phyloP scores from a whole-genome alignment of 257 asterid species.

The Ajuga chamaepitys region DNA sequence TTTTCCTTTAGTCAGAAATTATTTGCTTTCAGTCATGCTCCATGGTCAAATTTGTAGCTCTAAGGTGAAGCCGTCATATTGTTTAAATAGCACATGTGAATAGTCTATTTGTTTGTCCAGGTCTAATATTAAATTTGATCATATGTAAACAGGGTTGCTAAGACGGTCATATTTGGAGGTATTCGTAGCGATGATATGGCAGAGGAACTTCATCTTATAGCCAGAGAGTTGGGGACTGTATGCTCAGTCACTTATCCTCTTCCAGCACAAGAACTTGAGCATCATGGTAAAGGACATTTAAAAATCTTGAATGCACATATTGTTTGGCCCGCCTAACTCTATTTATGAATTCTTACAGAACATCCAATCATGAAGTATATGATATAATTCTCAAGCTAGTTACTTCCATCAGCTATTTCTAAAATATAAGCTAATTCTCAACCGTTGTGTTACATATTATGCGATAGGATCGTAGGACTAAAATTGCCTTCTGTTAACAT shows the following conservation, averaged over 20 bases:
- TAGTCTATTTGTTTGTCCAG: not conserved
- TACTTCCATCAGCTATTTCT: not conserved
- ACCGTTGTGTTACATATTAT: not conserved
- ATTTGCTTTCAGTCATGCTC: not conserved
- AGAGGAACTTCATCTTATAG: conserved; percentile 68
- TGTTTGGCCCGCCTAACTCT: not conserved
- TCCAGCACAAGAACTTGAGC: conserved; percentile 59
- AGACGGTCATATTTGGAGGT: conserved; percentile 83
- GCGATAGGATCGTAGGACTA: not conserved
- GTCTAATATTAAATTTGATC: not conserved
- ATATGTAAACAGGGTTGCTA: conserved; percentile 73
- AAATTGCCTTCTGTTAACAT: not conserved
- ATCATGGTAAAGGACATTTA: conserved; percentile 54
- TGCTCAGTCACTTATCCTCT: conserved; percentile 75
- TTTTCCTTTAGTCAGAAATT: not conserved
- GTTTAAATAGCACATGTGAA: not conserved
- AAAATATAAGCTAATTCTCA: not conserved
- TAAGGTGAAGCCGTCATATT: not conserved
- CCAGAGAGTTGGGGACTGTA: conserved; percentile 56
- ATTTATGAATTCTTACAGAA: not conserved
- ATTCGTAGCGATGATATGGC: conserved; percentile 65
- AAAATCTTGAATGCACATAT: not conserved
- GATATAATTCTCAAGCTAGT: not conserved
- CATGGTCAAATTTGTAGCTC: not conserved
- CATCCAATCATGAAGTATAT: not conserved